These are phyloP conservation scores for Cadophora sp. DNA, from an alignment of 2,329 filamentous ascomycete species.

Conservation along the genomic window DNA sequence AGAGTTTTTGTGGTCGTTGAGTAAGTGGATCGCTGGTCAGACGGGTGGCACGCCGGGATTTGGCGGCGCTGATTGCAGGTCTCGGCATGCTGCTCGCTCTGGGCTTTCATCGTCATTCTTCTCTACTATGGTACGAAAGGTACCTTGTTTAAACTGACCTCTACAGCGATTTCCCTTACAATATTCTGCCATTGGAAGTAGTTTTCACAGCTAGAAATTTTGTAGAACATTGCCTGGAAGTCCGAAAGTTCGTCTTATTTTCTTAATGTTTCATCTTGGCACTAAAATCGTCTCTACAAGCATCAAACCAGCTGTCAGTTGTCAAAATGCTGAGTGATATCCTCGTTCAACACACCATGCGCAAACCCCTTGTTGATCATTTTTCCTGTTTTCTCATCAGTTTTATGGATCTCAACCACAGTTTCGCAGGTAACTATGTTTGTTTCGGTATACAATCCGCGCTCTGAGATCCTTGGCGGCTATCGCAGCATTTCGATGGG, in stretches of 20 bases:
- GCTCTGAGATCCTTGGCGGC: not conserved
- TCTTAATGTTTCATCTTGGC: not conserved
- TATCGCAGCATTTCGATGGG: not conserved
- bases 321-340: not conserved
- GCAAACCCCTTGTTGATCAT: not conserved
- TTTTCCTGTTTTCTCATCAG: not conserved
- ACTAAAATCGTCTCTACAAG: not conserved
- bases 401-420: slow-evolving; percentile 3
- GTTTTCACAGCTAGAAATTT: not conserved
- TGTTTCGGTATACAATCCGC: not conserved
- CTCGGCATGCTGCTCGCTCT: not conserved
- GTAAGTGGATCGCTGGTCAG: slow-evolving; percentile 1
- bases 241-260: not conserved
- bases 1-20: slow-evolving; percentile 4
- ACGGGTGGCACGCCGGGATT: slow-evolving; percentile 1
- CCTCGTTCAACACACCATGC: not conserved
- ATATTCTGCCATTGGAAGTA: not conserved
- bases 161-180: not conserved
- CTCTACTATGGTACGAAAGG: no score
- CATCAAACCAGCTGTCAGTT: slow-evolving; percentile 8
- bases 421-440: not conserved
- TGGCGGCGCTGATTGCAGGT: slow-evolving; percentile 8
- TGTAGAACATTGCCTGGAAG: not conserved
- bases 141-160: not conserved
- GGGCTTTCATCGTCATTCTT: not conserved